phyloP scores from a whole-genome alignment of 2,329 filamentous ascomycete species.

The Arthrobotrys pseudoclavata region DNA sequence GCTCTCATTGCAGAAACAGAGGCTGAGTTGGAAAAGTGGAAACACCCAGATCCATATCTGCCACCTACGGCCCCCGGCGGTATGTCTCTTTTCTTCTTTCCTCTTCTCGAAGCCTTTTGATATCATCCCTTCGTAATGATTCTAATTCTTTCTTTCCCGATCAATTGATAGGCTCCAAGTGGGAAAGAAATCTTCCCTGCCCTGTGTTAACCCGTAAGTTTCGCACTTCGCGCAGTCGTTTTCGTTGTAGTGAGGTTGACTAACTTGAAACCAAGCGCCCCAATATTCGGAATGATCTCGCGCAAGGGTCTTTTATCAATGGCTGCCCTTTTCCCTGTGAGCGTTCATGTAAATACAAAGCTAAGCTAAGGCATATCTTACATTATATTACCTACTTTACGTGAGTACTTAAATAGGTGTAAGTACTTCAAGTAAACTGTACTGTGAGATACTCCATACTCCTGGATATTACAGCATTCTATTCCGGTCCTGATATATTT shows the following conservation, averaged over 20 bases:
- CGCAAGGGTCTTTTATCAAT: no score
- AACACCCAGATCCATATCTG: slow-evolving; percentile 94
- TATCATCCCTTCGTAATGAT: background rate
- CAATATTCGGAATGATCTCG: slow-evolving; percentile 19
- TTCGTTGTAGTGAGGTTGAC: background rate
- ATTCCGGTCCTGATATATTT: no score
- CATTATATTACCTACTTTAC: no score
- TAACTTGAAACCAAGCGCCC: slow-evolving; percentile 3
- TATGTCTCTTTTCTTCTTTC: slow-evolving; percentile 67
- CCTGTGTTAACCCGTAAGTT: slow-evolving; percentile 84
- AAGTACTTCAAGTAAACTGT: no score
- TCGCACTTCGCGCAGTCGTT: background rate
- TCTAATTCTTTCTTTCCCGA: slow-evolving; percentile 9
- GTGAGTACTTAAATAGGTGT: no score
- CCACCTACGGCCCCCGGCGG: slow-evolving; percentile 93
- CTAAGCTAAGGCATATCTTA: no score
- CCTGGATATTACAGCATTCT: no score
- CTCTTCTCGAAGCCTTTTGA: background rate
- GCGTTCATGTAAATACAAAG: no score
- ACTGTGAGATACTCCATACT: no score
- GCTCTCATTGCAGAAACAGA: slow-evolving; percentile 88
- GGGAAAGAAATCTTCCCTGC: slow-evolving; percentile 88
- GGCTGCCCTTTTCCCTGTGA: no score
- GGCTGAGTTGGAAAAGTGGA: slow-evolving; percentile 89
- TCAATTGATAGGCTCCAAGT: slow-evolving; percentile 82